Evolutionary conservation across 139 green algal genomes (phyloP), one percentile per base, ranked within the genome.

Genomic region (Cymbomonas tetramitiformis): DNA sequence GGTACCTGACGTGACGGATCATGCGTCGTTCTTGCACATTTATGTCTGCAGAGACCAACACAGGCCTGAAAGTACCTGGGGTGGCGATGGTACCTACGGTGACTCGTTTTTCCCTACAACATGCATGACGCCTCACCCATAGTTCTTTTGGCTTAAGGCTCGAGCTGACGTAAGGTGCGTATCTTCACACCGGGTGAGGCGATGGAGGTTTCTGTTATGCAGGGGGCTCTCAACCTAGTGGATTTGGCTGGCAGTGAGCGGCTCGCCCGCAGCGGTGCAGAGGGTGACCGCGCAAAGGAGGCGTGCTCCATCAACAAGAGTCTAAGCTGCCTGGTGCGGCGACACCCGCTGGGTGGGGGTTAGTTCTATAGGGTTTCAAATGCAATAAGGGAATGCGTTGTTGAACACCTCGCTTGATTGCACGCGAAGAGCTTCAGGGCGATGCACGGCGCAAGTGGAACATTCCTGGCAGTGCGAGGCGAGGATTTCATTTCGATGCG

Each of bases 251-350:
- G 88, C 19, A 93, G 79, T 56, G 89, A 97, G 70, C 82, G 86
- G 30, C 64, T 93, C 67, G 56, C 76, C 68, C 51, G 77, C 25
- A 74, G 72, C 43, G 63, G 79, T n/a, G 74, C 83, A 1, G 56
- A 67, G 28, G 90, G 90, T 12, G 83, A 84, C 34, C 86, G 87
- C 38, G 75, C 97, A 39, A 88, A 85, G 64, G 88, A 95, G 61
- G 87, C 88, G 29, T 80, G 87, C 62, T 78, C 80, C 40, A 98
- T 98, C 76, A 98, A 98, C 77, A 89, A 94, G 72, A 84, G 70
- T 21, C 72, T 98, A 10, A 93, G 81, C 30, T 81, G 78, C 2
- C 78, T 98, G 48, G n/a, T n/a, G n/a, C n/a, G n/a, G n/a, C n/a
- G n/a, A n/a, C n/a, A n/a, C n/a, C n/a, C n/a, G n/a, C n/a, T n/a